Evolutionary conservation across 768 basidiomycete species (phyloP), one percentile per base, ranked within the genome.

Genomic region (Suillus variegatus): DNA sequence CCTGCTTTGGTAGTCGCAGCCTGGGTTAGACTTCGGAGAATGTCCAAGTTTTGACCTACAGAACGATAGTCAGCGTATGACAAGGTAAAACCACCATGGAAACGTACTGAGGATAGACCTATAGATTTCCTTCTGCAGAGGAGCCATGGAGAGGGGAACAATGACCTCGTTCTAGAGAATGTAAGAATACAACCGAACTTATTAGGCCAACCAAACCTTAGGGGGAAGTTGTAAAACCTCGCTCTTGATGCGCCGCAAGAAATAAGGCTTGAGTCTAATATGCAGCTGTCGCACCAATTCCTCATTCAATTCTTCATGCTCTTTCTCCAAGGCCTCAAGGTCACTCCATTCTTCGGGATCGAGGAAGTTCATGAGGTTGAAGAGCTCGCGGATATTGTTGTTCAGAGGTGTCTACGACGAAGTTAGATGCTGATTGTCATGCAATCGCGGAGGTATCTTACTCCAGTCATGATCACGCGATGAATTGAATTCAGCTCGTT

Each of bases 331-430:
- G 7, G 75, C 82, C 71, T 90, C 87, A 25, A 98, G 80, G 73
- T 99, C 87, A 6, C 78, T 74, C 93, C 93, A 94, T 67, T 91
- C 81, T 14, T 77, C 69, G 6, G 91, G 87, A 73, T 95, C 93
- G 20, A 99, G 85, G 80, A 99, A 99, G 75, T 95, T 93, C 89
- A 99, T 95, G 51, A 99, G 83, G 75, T 96, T 99, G 82, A 99
- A 97, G 32, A 99, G 78, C 77, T 99, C 97, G 56, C 94, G 85
- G 28, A 99, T 91, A 73, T 98, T 99, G 81, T 99, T 99, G 77
- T 99, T 99, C 65, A 99, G 77, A 0, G 97, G 97, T 0, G 97
- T 99, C 85, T 94, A 62, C 7, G 7, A 63, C 44, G 38, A 55
- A 36, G 28, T 35, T 43, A 44, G 20, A 12, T 22, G 58, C 14